These are phyloP conservation scores for Lentinula sp. DNA, from an alignment of 768 basidiomycete genomes.

Conservation along the genomic window DNA sequence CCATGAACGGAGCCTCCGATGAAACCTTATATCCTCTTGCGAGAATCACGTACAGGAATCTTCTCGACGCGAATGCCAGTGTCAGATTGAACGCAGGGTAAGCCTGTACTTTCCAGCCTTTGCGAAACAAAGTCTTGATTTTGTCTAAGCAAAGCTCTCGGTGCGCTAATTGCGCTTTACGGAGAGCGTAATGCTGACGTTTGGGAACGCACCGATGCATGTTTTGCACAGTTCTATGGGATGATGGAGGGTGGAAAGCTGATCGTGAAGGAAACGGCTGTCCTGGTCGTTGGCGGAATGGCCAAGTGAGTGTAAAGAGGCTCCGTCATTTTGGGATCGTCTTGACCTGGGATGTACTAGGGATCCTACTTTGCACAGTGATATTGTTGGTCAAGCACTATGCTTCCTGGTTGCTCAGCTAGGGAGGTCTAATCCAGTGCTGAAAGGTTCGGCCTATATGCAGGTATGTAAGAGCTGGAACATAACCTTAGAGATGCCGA, in stretches of 20 bases:
- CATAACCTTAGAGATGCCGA: constrained; percentile 1
- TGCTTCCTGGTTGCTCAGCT: constrained; percentile 62
- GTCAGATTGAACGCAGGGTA: constrained; percentile 69
- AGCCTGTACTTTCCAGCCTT: constrained; percentile 12
- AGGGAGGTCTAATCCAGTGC: constrained; percentile 57
- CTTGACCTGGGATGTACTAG: neutral
- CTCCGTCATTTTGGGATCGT: neutral
- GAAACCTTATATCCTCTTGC: constrained; percentile 19
- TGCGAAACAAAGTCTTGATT: neutral
- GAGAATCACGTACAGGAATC: constrained; percentile 35
- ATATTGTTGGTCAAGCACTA: constrained; percentile 53
- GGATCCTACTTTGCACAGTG: constrained; percentile 38
- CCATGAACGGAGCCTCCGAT: constrained; percentile 19
- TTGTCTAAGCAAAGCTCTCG: constrained; percentile 37
- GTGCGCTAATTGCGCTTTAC: constrained; percentile 39
- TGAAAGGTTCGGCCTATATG: constrained; percentile 63
- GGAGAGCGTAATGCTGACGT: constrained; percentile 24
- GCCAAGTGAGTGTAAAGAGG: constrained; percentile 31
- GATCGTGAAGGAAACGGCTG: constrained; percentile 53
- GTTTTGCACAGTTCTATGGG: constrained; percentile 41
- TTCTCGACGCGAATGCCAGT: constrained; percentile 49
- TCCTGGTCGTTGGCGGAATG: constrained; percentile 56
- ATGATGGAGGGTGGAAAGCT: constrained; percentile 41
- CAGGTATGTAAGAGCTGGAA: constrained; percentile 39
- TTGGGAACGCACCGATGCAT: constrained; percentile 26